Evolutionary conservation across 2,329 filamentous ascomycete genomes (phyloP).

Genomic region (Fusarium sp.): DNA sequence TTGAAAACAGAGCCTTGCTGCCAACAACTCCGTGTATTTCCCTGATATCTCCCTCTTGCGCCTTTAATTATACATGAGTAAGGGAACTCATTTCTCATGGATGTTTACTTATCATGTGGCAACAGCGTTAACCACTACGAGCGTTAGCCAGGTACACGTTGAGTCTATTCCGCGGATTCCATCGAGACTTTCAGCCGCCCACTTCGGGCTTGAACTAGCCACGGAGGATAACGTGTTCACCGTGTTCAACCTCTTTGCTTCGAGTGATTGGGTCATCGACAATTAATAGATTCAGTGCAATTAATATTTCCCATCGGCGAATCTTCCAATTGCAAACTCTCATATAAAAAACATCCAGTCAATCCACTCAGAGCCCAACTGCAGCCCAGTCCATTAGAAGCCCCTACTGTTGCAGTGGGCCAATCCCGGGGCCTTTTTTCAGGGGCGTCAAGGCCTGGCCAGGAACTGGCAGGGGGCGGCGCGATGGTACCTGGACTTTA

Average conservation of each 20-base stretch:
- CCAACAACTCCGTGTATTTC: not conserved
- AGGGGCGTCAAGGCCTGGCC: constrained; percentile 19
- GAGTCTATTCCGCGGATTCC: constrained; percentile 2
- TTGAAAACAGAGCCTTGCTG: not conserved
- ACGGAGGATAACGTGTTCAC: not conserved
- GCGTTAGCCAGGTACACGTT: constrained; percentile 27
- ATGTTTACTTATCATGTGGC: constrained; percentile 6
- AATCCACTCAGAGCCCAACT: constrained; percentile 5
- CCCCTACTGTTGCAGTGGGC: constrained; percentile 17
- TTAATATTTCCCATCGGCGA: not conserved
- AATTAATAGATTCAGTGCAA: constrained; percentile 2
- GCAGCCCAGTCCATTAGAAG: not conserved
- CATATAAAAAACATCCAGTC: constrained; percentile 5
- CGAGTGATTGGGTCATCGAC: constrained; percentile 6
- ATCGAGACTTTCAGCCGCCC: constrained; percentile 5
- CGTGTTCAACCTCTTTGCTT: not conserved
- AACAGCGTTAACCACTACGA: constrained; percentile 14
- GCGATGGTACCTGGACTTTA: constrained; percentile 36
- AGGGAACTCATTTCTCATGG: not conserved
- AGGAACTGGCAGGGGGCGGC: constrained; percentile 16
- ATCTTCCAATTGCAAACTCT: not conserved
- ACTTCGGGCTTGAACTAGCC: constrained; percentile 8
- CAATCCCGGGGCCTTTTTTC: not conserved
- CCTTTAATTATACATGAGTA: not conserved
- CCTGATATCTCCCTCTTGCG: not conserved